These are phyloP conservation scores for Epichloe sylvatica DNA, from an alignment of 2,329 filamentous ascomycete genomes.

Conservation along the genomic window DNA sequence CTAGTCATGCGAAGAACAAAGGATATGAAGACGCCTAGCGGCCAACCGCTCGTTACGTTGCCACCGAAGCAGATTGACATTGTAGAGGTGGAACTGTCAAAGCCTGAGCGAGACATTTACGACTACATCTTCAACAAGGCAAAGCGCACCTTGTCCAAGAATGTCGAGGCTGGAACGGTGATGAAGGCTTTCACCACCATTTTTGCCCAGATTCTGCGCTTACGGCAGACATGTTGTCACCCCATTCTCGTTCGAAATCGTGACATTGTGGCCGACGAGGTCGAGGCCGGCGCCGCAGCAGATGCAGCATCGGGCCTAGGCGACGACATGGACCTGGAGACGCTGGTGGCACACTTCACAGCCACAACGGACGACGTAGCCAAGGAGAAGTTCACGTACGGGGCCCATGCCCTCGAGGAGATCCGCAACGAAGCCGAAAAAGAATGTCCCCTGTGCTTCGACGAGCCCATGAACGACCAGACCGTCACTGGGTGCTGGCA, in stretches of 20 bases:
- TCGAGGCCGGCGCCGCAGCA: conserved; percentile 58
- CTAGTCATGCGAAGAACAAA: conserved; percentile 92
- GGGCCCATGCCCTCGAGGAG: conserved; percentile 74
- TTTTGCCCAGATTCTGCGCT: conserved; percentile 86
- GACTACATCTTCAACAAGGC: conserved; percentile 76
- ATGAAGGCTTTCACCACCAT: conserved; percentile 95
- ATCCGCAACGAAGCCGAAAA: conserved; percentile 80
- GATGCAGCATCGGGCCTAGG: conserved; percentile 70
- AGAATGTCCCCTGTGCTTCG: conserved; percentile 88
- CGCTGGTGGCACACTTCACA: conserved; percentile 73
- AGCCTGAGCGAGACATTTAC: conserved; percentile 79
- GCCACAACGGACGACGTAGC: conserved; percentile 50
- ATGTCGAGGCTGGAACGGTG: conserved; percentile 80
- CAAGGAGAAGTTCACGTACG: conserved; percentile 52
- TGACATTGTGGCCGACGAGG: conserved; percentile 73
- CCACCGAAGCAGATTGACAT: conserved; percentile 74
- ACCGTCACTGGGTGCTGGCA: conserved; percentile 96
- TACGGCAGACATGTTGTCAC: conserved; percentile 90
- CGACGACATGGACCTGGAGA: conserved; percentile 91
- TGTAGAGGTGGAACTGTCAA: conserved; percentile 72
- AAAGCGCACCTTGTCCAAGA: conserved; percentile 71
- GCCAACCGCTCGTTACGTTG: conserved; percentile 59
- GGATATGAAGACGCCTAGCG: conserved; percentile 91
- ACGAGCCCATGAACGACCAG: conserved; percentile 91
- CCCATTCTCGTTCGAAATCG: conserved; percentile 79